Evolutionary conservation across 164 flowering plant species (phyloP), one percentile per base, ranked within the genome.

Genomic region (Litsea cubeba): DNA sequence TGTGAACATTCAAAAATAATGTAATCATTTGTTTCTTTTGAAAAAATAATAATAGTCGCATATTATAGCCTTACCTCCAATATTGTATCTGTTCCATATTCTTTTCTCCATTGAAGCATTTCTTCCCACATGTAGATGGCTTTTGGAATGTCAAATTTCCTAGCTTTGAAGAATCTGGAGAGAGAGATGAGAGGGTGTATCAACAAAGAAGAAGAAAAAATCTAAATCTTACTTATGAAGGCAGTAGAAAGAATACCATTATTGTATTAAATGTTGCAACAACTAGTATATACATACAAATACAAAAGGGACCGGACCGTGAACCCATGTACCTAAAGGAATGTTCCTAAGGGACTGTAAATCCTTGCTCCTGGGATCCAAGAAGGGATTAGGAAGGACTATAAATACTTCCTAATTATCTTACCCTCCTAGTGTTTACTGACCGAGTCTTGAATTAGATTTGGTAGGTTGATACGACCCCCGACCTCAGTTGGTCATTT

Each of bases 61-160:
- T 12, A 54, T 54, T 14, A 54, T 54, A 23, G 25, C 50, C 70
- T 79, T 81, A 92, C 98, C 97, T 91, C 90, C 77, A 95, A 68
- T 75, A 95, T 92, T 71, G 92, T 84, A 79, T 95, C 97, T 26
- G 95, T 84, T 71, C 94, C 94, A 80, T 75, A 90, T n/a, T 92
- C 94, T 77, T 85, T n/a, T 82, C 98, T 89, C 98, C 98, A 95
- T 15, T 74, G 81, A 77, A 95, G 89, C 98, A 92, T 93, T 76
- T 93, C 97, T 72, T 84, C 89, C 97, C 98, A 95, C 98, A 92
- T 90, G 28, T 83, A 88, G 72, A 88, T 82, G 68, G 98, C 87
- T 76, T 85, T 91, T 18, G 89, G 91, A 72, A 88, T 80, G 82
- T 91, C 83, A 76, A 91, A 89, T 2, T 91, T 91, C 74, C 97